These are phyloP conservation scores for Hirschioporus abietinus DNA, from an alignment of 768 basidiomycete species.

Conservation along the genomic window DNA sequence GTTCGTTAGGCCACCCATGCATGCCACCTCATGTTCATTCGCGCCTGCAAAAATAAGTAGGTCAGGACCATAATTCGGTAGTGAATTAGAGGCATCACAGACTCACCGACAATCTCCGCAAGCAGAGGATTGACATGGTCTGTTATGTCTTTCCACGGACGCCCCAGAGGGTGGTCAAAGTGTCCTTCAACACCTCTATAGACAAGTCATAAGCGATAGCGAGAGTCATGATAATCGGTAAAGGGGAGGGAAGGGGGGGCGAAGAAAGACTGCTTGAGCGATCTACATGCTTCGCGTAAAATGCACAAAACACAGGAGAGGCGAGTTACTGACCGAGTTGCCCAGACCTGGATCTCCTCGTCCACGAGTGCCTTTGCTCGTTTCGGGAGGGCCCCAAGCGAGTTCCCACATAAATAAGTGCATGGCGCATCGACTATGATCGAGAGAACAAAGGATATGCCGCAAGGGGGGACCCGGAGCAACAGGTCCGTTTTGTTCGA, in stretches of 20 bases:
- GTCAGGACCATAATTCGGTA: constrained; percentile 10
- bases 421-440: constrained; percentile 43
- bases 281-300: constrained; percentile 6
- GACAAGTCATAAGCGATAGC: constrained; percentile 8
- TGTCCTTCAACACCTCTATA: constrained; percentile 82
- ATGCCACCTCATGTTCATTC: constrained; percentile 83
- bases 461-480: background rate
- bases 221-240: constrained; percentile 16
- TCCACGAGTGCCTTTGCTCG: constrained; percentile 65
- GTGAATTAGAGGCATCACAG: constrained; percentile 5
- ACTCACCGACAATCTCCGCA: constrained; percentile 77
- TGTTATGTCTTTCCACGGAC: constrained; percentile 79
- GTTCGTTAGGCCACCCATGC: constrained; percentile 91
- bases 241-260: constrained; percentile 3
- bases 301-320: background rate
- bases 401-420: constrained; percentile 95
- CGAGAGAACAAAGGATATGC: constrained; percentile 4
- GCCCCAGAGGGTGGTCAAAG: constrained; percentile 78
- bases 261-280: background rate
- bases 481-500: no score
- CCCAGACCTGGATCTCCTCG: constrained; percentile 86
- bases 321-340: constrained; percentile 34
- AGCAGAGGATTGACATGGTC: constrained; percentile 68
- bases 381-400: constrained; percentile 78
- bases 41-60: constrained; percentile 55